Percentiles rank a stretch among this genome's conserved stretches.
These are phyloP conservation scores for Triangularia setosa DNA, from an alignment of 2,329 filamentous ascomycete species.

Conservation along the genomic window DNA sequence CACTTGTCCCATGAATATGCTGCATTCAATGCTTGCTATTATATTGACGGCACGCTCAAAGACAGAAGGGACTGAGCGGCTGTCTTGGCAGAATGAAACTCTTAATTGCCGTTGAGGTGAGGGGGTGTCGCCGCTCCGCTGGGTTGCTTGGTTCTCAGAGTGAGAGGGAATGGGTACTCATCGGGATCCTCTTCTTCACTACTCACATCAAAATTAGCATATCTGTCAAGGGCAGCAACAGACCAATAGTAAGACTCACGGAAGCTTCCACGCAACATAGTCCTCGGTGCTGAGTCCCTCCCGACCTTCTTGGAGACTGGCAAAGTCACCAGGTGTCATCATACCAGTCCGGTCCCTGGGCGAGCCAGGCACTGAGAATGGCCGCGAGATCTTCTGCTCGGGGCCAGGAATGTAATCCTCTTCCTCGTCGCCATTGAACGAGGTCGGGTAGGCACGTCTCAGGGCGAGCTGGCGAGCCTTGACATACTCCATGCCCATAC, in stretches of 20 bases:
- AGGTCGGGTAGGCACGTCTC: conserved; percentile 83
- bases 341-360: conserved; percentile 87
- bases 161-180: conserved; percentile 59
- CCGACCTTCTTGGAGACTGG: conserved; percentile 87
- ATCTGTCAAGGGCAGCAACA: not conserved
- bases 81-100: too few species aligned
- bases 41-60: not conserved
- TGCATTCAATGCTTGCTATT: conserved; percentile 1
- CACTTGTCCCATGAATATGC: not conserved
- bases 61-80: not conserved
- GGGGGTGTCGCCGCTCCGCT: conserved; percentile 38
- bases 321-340: conserved; percentile 99
- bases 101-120: conserved; percentile 40
- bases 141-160: conserved; percentile 49
- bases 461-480: conserved; percentile 93
- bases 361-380: conserved; percentile 89
- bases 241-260: conserved; percentile 64
- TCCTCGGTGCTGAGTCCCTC: conserved; percentile 95
- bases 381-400: conserved; percentile 91
- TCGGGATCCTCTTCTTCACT: conserved; percentile 92
- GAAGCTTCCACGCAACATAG: conserved; percentile 96
- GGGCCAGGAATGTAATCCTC: conserved; percentile 88
- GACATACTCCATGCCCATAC: conserved; percentile 99
- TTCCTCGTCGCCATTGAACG: conserved; percentile 77
- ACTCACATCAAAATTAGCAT: conserved; percentile 30